Conservation (phyloP, 805 yeast genomes). For the Saitoella complicata region DNA sequence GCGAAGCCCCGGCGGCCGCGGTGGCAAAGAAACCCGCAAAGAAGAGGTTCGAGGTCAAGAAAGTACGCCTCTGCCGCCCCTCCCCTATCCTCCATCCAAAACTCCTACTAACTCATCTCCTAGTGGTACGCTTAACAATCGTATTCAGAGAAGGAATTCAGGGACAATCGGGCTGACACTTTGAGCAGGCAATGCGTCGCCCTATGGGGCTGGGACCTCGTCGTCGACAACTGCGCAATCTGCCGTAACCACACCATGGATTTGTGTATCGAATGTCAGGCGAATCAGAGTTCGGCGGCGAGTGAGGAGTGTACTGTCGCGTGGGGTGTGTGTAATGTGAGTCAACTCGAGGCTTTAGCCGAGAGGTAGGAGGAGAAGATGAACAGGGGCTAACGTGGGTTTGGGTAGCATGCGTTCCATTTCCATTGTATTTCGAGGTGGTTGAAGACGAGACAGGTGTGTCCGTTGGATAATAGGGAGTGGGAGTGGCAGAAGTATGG, state of each 20-base stretch:
- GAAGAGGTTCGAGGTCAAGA: constrained; percentile 79
- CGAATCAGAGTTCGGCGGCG: constrained; percentile 46
- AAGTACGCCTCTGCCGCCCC: too few relatives aligned
- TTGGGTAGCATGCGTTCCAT: constrained; percentile 71
- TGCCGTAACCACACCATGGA: constrained; percentile 98
- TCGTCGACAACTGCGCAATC: constrained; percentile 91
- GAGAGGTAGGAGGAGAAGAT: too few relatives aligned
- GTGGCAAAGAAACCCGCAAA: constrained; percentile 19
- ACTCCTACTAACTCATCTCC: background rate
- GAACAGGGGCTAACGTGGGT: background rate
- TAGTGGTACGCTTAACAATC: background rate
- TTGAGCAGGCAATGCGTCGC: constrained; percentile 31
- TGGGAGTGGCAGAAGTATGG: constrained; percentile 52
- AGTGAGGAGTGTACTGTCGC: constrained; percentile 81
- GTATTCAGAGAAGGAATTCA: constrained; percentile 59
- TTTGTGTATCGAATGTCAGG: constrained; percentile 90
- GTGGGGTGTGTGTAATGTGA: constrained; percentile 76
- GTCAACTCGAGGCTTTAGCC: constrained; percentile 7
- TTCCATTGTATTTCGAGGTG: constrained; percentile 91
- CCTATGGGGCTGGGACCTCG: constrained; percentile 97
- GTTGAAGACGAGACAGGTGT: constrained; percentile 86
- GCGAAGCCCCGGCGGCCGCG: background rate
- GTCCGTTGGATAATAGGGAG: constrained; percentile 68
- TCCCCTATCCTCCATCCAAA: too few relatives aligned
- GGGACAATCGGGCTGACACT: constrained; percentile 19